Conservation (phyloP, 495 filamentous ascomycete genomes). For the Chaetomium cochliodes region DNA sequence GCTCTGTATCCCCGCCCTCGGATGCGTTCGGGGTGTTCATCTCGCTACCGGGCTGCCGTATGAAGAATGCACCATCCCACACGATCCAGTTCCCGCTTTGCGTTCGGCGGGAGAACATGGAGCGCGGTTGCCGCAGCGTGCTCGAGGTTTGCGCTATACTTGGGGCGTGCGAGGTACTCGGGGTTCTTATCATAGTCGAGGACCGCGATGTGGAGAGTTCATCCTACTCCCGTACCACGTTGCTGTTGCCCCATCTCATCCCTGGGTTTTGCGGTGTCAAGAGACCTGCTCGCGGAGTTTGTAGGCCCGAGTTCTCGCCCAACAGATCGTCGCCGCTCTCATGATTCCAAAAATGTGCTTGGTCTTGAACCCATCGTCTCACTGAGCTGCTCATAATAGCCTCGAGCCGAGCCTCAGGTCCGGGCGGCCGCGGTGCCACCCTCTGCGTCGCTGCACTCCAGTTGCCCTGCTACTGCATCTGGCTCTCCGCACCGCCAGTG, state of each 20-base stretch:
- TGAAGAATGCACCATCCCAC: neutral
- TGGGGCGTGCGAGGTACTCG: neutral
- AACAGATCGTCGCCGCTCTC: neutral
- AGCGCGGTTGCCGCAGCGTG: neutral
- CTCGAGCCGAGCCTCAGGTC: too few relatives aligned
- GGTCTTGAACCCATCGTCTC: neutral
- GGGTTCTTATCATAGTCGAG: neutral
- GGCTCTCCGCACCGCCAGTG: slow-evolving; percentile 5
- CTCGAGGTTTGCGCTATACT: neutral
- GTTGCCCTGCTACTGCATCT: slow-evolving; percentile 24
- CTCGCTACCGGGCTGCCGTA: neutral
- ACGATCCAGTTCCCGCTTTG: neutral
- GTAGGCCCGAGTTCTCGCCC: neutral
- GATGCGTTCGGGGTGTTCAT: neutral
- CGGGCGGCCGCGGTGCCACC: neutral
- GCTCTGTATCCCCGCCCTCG: neutral
- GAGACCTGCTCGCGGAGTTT: neutral
- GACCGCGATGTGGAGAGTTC: neutral
- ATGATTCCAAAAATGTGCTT: neutral
- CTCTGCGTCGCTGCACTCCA: neutral
- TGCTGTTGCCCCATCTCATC: neutral
- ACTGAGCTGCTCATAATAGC: neutral
- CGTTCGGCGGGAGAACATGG: neutral
- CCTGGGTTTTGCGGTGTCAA: neutral
- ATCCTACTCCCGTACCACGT: neutral